phyloP scores from a whole-genome alignment of 495 filamentous ascomycete genomes.

The Penicillium taxi region DNA sequence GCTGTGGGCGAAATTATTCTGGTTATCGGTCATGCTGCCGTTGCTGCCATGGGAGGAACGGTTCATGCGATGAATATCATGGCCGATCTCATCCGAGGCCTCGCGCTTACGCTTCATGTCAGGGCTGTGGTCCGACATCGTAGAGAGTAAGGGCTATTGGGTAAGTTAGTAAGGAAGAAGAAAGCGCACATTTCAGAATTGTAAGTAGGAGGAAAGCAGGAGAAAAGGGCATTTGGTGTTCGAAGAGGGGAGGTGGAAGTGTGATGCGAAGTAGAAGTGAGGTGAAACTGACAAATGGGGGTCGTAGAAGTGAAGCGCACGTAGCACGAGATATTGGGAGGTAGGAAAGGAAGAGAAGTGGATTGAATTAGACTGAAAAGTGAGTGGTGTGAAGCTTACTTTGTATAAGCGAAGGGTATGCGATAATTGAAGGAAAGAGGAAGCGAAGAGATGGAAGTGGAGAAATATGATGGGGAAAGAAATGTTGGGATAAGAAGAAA shows the following conservation, averaged over 20 bases:
- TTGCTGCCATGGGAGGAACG: conserved; percentile 41
- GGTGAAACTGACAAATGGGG: too few species aligned
- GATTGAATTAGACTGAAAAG: too few species aligned
- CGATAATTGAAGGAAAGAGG: too few species aligned
- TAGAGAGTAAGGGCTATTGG: conserved; percentile 7
- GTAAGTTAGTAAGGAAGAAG: conserved; percentile 1
- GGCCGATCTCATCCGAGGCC: conserved; percentile 35
- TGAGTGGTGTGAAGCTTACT: too few species aligned
- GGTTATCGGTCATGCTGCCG: conserved; percentile 37
- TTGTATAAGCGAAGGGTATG: too few species aligned
- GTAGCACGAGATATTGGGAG: too few species aligned
- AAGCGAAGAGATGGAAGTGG: too few species aligned
- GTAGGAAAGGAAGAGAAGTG: too few species aligned
- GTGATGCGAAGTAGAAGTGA: too few species aligned
- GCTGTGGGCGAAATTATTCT: conserved; percentile 34
- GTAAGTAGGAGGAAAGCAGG: conserved; percentile 4
- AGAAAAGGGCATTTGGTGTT: not conserved
- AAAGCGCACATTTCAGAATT: conserved; percentile 26
- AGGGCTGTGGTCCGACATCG: conserved; percentile 36
- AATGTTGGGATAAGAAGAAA: not conserved
- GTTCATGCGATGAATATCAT: conserved; percentile 37
- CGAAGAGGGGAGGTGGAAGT: conserved; percentile 2
- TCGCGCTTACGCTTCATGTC: conserved; percentile 42
- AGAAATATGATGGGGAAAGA: not conserved
- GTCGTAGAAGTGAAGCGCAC: too few species aligned